Evolutionary conservation across 768 basidiomycete genomes (phyloP).

Genomic region (Xerocomellus intermedius): DNA sequence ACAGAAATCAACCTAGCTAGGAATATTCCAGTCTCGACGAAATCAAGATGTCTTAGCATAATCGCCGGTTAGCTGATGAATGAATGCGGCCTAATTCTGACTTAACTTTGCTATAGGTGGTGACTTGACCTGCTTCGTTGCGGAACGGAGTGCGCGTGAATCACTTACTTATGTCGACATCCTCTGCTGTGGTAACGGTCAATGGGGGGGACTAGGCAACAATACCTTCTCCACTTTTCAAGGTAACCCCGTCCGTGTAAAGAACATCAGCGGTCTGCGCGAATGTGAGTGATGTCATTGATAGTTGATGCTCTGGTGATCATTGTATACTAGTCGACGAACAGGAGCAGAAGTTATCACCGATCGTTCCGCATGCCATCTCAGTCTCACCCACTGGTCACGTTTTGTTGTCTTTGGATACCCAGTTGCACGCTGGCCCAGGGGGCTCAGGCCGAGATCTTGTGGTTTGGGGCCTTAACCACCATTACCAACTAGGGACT

Average conservation of each 20-base stretch:
- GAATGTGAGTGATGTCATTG: conserved; percentile 62
- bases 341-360: conserved; percentile 50
- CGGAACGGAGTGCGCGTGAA: conserved; percentile 48
- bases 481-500: conserved; percentile 72
- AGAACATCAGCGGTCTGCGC: conserved; percentile 76
- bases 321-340: conserved; percentile 57
- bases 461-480: conserved; percentile 70
- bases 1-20: conserved; percentile 81
- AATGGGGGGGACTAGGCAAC: conserved; percentile 77
- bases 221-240: conserved; percentile 64
- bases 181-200: conserved; percentile 80
- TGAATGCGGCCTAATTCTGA: neutral
- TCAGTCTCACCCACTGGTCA: conserved; percentile 76
- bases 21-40: conserved; percentile 46
- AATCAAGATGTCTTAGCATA: conserved; percentile 62
- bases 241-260: conserved; percentile 67
- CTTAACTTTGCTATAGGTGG: conserved; percentile 47
- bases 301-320: conserved; percentile 3
- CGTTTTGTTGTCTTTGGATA: conserved; percentile 71
- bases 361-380: conserved; percentile 61
- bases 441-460: conserved; percentile 62
- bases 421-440: conserved; percentile 45
- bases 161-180: conserved; percentile 48
- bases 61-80: conserved; percentile 49
- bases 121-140: conserved; percentile 74